Conservation (phyloP, 495 filamentous ascomycete species). For the Endocarpon pusillum region DNA sequence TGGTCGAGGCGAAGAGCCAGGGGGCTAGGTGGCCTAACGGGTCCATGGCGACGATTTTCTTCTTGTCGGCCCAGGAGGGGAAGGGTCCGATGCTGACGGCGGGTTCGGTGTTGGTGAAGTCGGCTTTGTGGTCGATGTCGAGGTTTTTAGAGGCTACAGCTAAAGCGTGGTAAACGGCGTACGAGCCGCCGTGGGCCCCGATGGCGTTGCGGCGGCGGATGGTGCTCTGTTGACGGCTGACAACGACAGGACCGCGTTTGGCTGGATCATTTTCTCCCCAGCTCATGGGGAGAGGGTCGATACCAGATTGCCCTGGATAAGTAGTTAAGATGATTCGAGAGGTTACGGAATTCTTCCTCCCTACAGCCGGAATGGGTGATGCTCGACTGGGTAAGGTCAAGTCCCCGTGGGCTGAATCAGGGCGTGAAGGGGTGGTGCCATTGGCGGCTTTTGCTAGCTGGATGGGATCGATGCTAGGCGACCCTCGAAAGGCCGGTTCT, state of each 20-base stretch:
- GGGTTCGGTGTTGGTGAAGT: slow-evolving; percentile 89
- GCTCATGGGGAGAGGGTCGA: slow-evolving; percentile 72
- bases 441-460: background rate
- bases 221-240: slow-evolving; percentile 56
- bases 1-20: slow-evolving; percentile 55
- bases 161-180: slow-evolving; percentile 89
- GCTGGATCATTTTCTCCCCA: slow-evolving; percentile 71
- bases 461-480: background rate
- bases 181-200: slow-evolving; percentile 90
- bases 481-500: background rate
- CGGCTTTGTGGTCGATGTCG: slow-evolving; percentile 66
- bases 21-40: slow-evolving; percentile 81
- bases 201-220: slow-evolving; percentile 73
- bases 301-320: slow-evolving; percentile 85
- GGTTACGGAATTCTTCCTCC: background rate
- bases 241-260: slow-evolving; percentile 75
- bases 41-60: slow-evolving; percentile 97
- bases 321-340: slow-evolving; percentile 40
- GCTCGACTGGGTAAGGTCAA: background rate
- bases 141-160: slow-evolving; percentile 85
- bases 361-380: background rate
- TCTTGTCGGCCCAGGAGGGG: slow-evolving; percentile 73
- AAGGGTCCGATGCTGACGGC: slow-evolving; percentile 78
- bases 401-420: background rate
- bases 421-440: background rate